A percentile compares a stretch with the other conserved stretches of the same genome.
Evolutionary conservation across 2,329 filamentous ascomycete species (phyloP).

Genomic region (Byssoonygena ceratinophila): DNA sequence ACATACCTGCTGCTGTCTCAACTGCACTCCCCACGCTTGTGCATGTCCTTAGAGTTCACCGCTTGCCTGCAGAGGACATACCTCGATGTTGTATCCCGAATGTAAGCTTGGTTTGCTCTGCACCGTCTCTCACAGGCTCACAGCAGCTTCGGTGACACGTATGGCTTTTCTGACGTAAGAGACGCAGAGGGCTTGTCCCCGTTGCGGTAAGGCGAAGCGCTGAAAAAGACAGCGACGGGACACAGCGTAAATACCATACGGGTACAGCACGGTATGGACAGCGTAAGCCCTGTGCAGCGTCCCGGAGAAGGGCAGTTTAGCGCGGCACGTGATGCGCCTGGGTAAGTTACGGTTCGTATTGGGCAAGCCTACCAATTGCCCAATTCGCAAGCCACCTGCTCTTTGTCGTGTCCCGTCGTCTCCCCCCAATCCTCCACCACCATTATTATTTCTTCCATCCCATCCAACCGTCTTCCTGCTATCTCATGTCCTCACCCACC

Average conservation of each 20-base stretch:
- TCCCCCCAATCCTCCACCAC: background rate
- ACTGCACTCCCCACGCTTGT: background rate
- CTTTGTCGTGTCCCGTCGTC: background rate
- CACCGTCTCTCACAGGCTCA: background rate
- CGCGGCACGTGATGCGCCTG: background rate
- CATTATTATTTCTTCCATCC: background rate
- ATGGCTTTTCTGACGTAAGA: background rate
- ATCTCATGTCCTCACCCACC: background rate
- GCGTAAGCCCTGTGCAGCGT: background rate
- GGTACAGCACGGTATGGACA: background rate
- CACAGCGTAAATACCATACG: background rate
- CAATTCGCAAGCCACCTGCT: background rate
- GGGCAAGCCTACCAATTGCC: background rate
- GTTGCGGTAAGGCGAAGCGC: background rate
- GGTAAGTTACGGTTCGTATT: background rate
- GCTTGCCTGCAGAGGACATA: background rate
- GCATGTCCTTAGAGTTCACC: background rate
- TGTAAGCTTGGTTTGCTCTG: background rate
- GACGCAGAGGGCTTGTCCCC: background rate
- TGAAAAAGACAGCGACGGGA: background rate
- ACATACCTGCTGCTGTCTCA: background rate
- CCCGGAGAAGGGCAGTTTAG: background rate
- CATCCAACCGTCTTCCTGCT: background rate
- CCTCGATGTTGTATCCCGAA: constrained; percentile 3
- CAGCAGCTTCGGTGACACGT: background rate